Conservation (phyloP, 2,329 filamentous ascomycete genomes). For the Colletotrichum somersetense region DNA sequence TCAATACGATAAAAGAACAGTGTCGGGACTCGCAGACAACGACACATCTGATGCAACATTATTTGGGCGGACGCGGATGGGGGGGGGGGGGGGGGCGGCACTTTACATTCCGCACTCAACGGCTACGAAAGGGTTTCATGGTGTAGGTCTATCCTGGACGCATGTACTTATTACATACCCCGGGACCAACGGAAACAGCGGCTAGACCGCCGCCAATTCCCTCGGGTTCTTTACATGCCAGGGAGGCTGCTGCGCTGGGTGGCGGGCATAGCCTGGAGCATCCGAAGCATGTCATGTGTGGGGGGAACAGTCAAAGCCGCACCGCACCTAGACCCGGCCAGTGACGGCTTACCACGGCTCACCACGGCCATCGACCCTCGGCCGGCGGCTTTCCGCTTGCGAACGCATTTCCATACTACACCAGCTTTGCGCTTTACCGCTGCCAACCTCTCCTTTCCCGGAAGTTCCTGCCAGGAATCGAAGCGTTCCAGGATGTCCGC, state of each 20-base stretch:
- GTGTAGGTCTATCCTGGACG: slow-evolving; percentile 13
- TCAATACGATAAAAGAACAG: neutral
- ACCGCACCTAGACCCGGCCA: slow-evolving; percentile 51
- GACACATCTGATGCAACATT: slow-evolving; percentile 22
- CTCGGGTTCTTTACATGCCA: slow-evolving; percentile 1
- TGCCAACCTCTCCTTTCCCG: slow-evolving; percentile 41
- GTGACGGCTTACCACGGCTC: slow-evolving; percentile 57
- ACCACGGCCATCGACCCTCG: slow-evolving; percentile 33
- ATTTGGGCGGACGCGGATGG: slow-evolving; percentile 11
- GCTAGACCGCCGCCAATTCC: slow-evolving; percentile 3
- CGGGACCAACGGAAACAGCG: slow-evolving; percentile 34
- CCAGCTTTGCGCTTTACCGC: slow-evolving; percentile 37
- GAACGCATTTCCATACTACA: slow-evolving; percentile 27
- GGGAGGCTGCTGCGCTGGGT: slow-evolving; percentile 13
- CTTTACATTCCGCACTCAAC: slow-evolving; percentile 38
- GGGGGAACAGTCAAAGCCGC: slow-evolving; percentile 31
- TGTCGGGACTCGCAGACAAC: neutral
- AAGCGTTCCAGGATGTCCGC: slow-evolving; percentile 18
- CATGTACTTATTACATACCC: neutral
- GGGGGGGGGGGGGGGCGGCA: neutral
- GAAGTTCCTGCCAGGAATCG: slow-evolving; percentile 27
- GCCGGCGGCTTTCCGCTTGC: slow-evolving; percentile 44
- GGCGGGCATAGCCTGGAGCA: slow-evolving; percentile 37
- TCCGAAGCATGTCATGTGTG: slow-evolving; percentile 32
- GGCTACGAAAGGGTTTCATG: slow-evolving; percentile 40